Evolutionary conservation across 139 green algal species (phyloP), one percentile per base, ranked within the genome.

Genomic region (Ettlia oleoabundans): DNA sequence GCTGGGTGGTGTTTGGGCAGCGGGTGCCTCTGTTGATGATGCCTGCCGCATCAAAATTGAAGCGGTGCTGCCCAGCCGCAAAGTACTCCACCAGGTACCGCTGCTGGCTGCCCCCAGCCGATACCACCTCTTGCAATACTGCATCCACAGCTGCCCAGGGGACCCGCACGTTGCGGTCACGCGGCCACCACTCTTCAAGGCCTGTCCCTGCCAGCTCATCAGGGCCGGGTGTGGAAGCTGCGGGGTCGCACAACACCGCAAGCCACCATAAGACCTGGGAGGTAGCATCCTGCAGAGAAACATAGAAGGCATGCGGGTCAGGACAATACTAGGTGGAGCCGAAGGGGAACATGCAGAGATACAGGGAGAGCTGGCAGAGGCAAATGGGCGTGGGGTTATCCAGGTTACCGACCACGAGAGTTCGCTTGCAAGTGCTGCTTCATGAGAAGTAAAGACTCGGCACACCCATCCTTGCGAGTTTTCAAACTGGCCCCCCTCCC

Each of bases 231-330:
- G 61, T 63, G 58, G 58, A 81, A 58, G 75, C 75, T 0, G 75
- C 43, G 4, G 75, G 61, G 75, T 80, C 73, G 10, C 73, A 80
- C 33, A 68, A 26, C 35, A 80, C 40, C 2, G 32, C 73, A 51
- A 80, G 35, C 73, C 73, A 80, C 73, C 73, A 80, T 3, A 80
- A 52, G 35, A 80, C 52, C 24, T 80, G 58, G 26, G 73, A 80
- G 35, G 73, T 80, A 35, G 73, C 73, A 38, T 81, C 75, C 75
- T 81, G 75, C 51, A 71, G n/a, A n/a, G 24, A 19, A 68, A 21
- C 8, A 33, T n/a, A n/a, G n/a, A n/a, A n/a, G n/a, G n/a, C n/a
- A n/a, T n/a, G n/a, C n/a, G n/a, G n/a, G n/a, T n/a, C n/a, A n/a
- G n/a, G n/a, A n/a, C n/a, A n/a, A n/a, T n/a, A n/a, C n/a, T n/a